Evolutionary conservation across 2,329 filamentous ascomycete genomes (phyloP), one percentile per base, ranked within the genome.

Genomic region (Raffaelea deltoideospora): DNA sequence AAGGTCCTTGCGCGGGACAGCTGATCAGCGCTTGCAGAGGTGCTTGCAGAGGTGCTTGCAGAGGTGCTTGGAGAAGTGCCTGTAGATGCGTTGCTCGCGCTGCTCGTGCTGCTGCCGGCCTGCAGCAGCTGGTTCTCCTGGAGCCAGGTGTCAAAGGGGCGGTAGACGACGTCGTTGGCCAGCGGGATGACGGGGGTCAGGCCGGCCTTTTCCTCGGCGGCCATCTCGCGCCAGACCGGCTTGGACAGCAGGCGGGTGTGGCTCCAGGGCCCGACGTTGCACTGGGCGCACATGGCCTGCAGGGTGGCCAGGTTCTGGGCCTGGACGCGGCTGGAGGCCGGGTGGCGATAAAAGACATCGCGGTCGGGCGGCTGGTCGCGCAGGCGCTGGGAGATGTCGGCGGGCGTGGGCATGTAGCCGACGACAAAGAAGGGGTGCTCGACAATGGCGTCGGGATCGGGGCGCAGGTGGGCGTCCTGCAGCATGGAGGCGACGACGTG

Each of bases 361-460:
- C 58, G 59, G 14, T 73, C 66, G 2, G 75, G 74, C 2, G 70
- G 60, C 18, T 61, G 54, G 22, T 78, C 73, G 31, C 73, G 63
- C 8, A 78, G 54, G 34, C 67, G 68, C 5, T 62, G 52, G 15
- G 62, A 74, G 50, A 79, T 77, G 43, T 79, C 73, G 30, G 63
- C 57, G 15, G 67, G 52, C 10, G 59, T 55, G 8, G 83, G 84
- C 54, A 88, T 74, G 54, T 78, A 85, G 13, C 81, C 81, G 22
- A 76, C 68, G 36, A 71, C 73, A 62, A 90, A 90, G 55, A 88
- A 90, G 6, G 74, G 64, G 50, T 90, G 83, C 45, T 81, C 73
- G 29, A 88, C 77, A 48, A 90, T 87, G 33, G 67, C 64, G 50
- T 90, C 84, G 1, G 83, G 80, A 35, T 76, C 74, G 2, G 82